Evolutionary conservation across 1,284 basidiomycete genomes (phyloP).

Genomic region (Wallemia mellicola): DNA sequence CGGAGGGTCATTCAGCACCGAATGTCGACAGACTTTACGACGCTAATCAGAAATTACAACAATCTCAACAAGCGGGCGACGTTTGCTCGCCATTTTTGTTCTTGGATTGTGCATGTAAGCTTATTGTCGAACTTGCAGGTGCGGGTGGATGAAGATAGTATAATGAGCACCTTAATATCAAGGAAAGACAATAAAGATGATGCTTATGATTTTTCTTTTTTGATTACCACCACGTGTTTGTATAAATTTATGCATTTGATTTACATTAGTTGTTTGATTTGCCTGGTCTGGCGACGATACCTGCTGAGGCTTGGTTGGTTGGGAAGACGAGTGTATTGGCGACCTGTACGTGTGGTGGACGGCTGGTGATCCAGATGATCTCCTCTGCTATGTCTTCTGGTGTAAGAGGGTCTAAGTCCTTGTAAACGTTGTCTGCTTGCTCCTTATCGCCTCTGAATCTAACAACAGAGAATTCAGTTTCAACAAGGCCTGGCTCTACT

Average conservation of each 20-base stretch:
- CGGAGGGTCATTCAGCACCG: conserved; percentile 2
- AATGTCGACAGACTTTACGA: conserved; percentile 5
- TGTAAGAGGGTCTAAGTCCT: conserved; percentile 22
- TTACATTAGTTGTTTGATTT: not conserved
- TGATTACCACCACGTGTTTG: no score
- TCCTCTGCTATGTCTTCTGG: conserved; percentile 78
- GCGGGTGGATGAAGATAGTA: not conserved
- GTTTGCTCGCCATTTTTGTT: conserved; percentile 74
- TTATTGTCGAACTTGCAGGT: conserved; percentile 22
- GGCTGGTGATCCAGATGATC: conserved; percentile 77
- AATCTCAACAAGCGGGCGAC: conserved; percentile 40
- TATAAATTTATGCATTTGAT: no score
- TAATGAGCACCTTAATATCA: no score
- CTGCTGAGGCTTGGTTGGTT: conserved; percentile 44
- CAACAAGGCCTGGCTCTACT: conserved; percentile 43
- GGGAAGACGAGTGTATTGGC: conserved; percentile 49
- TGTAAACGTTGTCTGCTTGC: not conserved
- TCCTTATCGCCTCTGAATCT: conserved; percentile 55
- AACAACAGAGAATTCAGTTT: conserved; percentile 49
- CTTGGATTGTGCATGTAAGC: conserved; percentile 61
- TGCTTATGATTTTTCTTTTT: no score
- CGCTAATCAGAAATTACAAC: conserved; percentile 8
- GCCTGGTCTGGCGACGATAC: conserved; percentile 6
- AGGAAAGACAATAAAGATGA: no score
- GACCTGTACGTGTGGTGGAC: conserved; percentile 58